Evolutionary conservation across 345 rosid species (phyloP).

Genomic region (Eucalyptus sp.): DNA sequence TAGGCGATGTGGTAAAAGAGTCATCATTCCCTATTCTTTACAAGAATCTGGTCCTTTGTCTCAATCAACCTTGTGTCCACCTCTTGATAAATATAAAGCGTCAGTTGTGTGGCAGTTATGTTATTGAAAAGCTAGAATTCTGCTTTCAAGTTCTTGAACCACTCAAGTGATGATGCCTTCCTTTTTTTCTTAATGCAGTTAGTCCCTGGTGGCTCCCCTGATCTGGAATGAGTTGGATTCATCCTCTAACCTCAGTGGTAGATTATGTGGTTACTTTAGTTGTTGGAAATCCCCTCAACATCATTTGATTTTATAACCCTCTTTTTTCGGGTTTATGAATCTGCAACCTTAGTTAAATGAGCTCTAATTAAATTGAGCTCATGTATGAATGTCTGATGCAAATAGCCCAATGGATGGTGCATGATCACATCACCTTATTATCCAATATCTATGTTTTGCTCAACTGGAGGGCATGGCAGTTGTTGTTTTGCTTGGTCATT

Average conservation of each 20-base stretch:
- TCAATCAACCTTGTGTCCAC: neutral
- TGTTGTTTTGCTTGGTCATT: neutral
- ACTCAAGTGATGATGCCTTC: neutral
- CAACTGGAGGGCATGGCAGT: neutral
- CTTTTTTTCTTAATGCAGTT: constrained; percentile 38
- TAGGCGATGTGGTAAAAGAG: neutral
- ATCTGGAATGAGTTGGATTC: constrained; percentile 7
- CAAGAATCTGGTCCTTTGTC: neutral
- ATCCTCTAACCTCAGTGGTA: neutral
- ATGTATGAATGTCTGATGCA: neutral
- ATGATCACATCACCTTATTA: neutral
- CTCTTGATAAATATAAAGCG: neutral
- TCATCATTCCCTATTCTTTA: neutral
- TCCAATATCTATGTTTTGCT: neutral
- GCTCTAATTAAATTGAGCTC: neutral
- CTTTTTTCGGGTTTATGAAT: neutral
- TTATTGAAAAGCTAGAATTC: neutral
- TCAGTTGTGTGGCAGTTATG: neutral
- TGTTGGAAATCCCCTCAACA: neutral
- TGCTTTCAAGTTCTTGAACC: neutral
- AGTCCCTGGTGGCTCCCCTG: constrained; percentile 94
- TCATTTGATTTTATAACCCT: neutral
- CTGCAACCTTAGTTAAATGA: neutral
- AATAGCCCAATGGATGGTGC: neutral
- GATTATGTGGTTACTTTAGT: neutral